Evolutionary conservation across 2,329 filamentous ascomycete species (phyloP), one percentile per base, ranked within the genome.

Genomic region (Phialophora verrucosa): DNA sequence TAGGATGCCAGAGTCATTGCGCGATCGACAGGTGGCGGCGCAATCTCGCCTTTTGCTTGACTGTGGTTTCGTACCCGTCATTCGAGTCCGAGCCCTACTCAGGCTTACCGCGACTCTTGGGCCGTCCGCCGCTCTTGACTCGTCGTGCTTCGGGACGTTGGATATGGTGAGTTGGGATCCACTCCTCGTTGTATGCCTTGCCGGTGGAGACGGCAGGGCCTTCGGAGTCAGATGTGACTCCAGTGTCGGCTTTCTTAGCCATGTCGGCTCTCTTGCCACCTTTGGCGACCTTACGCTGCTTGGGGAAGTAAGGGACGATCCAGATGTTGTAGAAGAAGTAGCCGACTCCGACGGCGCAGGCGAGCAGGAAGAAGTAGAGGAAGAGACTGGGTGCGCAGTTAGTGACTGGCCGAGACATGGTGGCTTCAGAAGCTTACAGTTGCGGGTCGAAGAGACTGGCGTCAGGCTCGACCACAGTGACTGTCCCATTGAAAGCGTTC

Each of bases 271-370:
- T 82, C 78, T 87, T 87, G 73, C 83, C 84, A 69, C 84, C 83
- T 29, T 61, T 61, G 35, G 49, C 49, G 27, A 51, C 49, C 63
- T 69, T 71, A 47, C 69, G 68, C 74, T 82, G 83, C 80, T 88
- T 92, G 57, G 95, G 94, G 85, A 98, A 97, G 77, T 99, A 91
- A 14, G 93, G 90, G 75, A 93, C 91, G 81, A 99, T 91, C 93
- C 94, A 98, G 75, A 94, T 96, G 84, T 90, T 95, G 87, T 99
- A 99, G 82, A 97, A 92, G 81, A 97, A 97, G 88, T 94, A 97
- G 78, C 90, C 87, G 62, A 90, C 92, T 69, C 91, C 93, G 71
- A 82, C 88, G 78, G 96, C 96, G 70, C 85, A 87, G 69, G 85
- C 89, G 62, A 90, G 84, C 74, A 99, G 90, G 84, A 98, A 89